Evolutionary conservation across 768 basidiomycete genomes (phyloP), one percentile per base, ranked within the genome.

Genomic region (Auricularia auricula-judae): DNA sequence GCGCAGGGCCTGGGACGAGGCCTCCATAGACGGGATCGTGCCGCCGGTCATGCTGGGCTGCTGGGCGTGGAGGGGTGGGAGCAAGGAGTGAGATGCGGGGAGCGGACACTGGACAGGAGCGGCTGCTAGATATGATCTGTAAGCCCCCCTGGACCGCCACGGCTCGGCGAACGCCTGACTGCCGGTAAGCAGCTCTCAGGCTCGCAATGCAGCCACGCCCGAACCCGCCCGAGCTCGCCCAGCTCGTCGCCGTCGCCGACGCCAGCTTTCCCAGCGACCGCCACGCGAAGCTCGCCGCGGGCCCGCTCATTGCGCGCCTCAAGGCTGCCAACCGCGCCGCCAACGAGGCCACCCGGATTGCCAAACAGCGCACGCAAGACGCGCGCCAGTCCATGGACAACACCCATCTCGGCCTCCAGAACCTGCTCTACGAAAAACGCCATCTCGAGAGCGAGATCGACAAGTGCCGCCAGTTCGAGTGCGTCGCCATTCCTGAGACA

Each of bases 381-480:
- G 88, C 90, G 3, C 80, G 92, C 63, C 87, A 88, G 51, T 87
- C 92, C 64, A 93, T 95, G 91, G 93, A 94, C 76, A 87, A 92
- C 75, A 87, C 90, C 0, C 86, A 92, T 74, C 84, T 95, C 44
- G 85, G 86, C 23, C 82, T 91, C 36, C 91, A 95, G 75, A 95
- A 95, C 68, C 78, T 93, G 42, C 80, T 89, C 61, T 95, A 94
- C 69, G 92, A 95, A 75, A 91, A 90, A 72, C 82, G 91, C 34
- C 91, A 95, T 71, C 83, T 95, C 4, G 91, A 93, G 74, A 82
- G 90, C 64, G 93, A 95, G 76, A 95, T 95, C 42, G 89, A 91
- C 70, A 93, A 93, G 72, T 95, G 93, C 75, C 84, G 90, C 60
- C 91, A 94, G 72, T 95, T 93, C 71, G 90, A 89, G 91, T 93